Evolutionary conservation across 2,329 filamentous ascomycete species (phyloP), one percentile per base, ranked within the genome.

Genomic region (Parastagonospora nodorum): DNA sequence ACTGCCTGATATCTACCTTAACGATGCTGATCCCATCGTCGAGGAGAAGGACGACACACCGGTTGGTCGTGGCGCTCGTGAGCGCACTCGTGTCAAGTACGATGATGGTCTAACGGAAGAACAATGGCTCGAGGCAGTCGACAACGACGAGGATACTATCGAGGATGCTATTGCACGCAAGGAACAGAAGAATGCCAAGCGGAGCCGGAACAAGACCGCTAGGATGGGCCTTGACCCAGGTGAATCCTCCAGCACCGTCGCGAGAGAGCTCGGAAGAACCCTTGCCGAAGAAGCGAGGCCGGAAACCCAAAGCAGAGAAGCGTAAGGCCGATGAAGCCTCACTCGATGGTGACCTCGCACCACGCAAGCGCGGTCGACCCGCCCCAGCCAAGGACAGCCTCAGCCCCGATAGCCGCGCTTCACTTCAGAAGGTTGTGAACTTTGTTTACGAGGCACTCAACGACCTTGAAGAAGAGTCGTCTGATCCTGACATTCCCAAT

Each of bases 21-120:
- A 86, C 42, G 93, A 99, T 53, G 90, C 90, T 53, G 91, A 88
- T 54, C 89, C 89, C 1, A 85, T 91, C 12, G 80, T 85, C 0
- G 90, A 96, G 60, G 90, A 95, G 61, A 83, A 87, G 15, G 88
- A 90, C 55, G 90, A 94, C 58, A 81, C 87, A 29, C 66, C 61
- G 29, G 79, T 86, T 24, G 94, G 94, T 53, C 92, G 94, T 74
- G 94, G 94, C 65, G 93, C 93, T 57, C 89, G 94, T 78, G 94
- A 99, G 77, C 88, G 95, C 54, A 97, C 92, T 61, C 88, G 91
- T 68, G 92, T 97, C 66, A 89, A 89, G 74, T 99, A 99, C 64
- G 94, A 99, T 66, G 94, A 99, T 68, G 94, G 95, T 45, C 85
- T 99, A 28, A 97, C 94, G 0, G 95, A 99, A 77, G 94, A 99